Evolutionary conservation across 495 filamentous ascomycete species (phyloP).

Genomic region (Darksidea phi): DNA sequence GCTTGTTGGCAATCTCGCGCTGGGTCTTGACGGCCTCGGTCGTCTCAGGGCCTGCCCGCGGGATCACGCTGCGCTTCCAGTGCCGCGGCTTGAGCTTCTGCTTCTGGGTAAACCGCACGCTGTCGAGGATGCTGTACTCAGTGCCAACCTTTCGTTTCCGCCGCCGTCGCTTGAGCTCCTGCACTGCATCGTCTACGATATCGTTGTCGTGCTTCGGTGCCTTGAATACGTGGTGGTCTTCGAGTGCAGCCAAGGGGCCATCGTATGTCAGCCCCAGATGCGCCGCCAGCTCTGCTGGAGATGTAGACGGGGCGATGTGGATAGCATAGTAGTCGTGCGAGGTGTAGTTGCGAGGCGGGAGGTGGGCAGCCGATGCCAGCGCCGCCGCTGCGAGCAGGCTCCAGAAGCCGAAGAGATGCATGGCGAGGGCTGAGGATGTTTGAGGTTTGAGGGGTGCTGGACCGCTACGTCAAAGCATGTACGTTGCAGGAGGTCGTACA

Average conservation of each 20-base stretch:
- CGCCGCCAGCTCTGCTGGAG: conserved; percentile 70
- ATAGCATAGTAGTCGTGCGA: conserved; percentile 88
- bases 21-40: conserved; percentile 56
- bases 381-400: conserved; percentile 50
- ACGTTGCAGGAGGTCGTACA: neutral
- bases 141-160: conserved; percentile 58
- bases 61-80: conserved; percentile 61
- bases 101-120: conserved; percentile 78
- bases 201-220: conserved; percentile 63
- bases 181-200: conserved; percentile 56
- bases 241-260: conserved; percentile 76
- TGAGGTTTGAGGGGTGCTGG: no score
- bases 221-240: conserved; percentile 83
- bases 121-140: conserved; percentile 62
- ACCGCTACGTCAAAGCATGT: conserved; percentile 1
- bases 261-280: conserved; percentile 77
- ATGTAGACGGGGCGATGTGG: conserved; percentile 64
- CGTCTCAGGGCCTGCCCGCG: conserved; percentile 25
- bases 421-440: conserved; percentile 23
- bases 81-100: conserved; percentile 70
- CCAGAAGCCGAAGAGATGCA: conserved; percentile 50
- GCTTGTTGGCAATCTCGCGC: conserved; percentile 57
- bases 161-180: conserved; percentile 57
- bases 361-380: conserved; percentile 15
- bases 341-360: conserved; percentile 56